phyloP scores from a whole-genome alignment of 1,139 yeast species.

The Hemisphaericaspora xylofermentans region DNA sequence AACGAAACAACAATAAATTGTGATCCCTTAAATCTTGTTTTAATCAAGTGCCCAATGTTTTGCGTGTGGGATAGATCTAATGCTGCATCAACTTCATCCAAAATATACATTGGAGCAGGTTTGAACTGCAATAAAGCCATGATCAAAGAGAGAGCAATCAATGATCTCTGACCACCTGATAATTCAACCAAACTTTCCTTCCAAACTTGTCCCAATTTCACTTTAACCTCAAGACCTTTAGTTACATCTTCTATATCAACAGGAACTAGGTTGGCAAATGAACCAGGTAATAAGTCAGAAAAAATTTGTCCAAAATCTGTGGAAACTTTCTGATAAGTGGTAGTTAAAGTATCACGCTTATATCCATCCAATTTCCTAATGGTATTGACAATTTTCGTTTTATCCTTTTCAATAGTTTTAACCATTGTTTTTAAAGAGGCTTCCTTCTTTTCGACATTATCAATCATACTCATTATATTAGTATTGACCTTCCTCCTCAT shows the following conservation, averaged over 20 bases:
- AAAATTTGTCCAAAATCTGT: conserved; percentile 91
- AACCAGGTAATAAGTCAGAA: conserved; percentile 83
- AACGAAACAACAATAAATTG: conserved; percentile 95
- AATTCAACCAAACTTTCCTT: conserved; percentile 92
- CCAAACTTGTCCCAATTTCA: conserved; percentile 90
- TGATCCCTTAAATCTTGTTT: conserved; percentile 90
- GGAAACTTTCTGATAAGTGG: conserved; percentile 84
- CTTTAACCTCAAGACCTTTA: conserved; percentile 88
- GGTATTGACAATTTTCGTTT: conserved; percentile 85
- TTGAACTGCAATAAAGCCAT: conserved; percentile 89
- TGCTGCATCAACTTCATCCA: conserved; percentile 98
- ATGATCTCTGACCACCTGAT: conserved; percentile 96
- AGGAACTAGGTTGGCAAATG: conserved; percentile 87
- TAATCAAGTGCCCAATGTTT: conserved; percentile 93
- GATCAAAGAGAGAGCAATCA: conserved; percentile 86
- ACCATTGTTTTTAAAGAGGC: conserved; percentile 75
- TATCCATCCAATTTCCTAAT: conserved; percentile 83
- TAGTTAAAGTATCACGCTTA: conserved; percentile 77
- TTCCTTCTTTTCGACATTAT: conserved; percentile 89
- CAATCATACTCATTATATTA: conserved; percentile 92
- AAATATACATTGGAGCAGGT: conserved; percentile 97
- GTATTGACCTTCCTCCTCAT: conserved; percentile 84
- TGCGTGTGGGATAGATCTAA: conserved; percentile 95
- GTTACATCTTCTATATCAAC: conserved; percentile 79
- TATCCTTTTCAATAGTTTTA: conserved; percentile 85